A percentile compares a stretch with the other conserved stretches of the same genome.
phyloP scores from a whole-genome alignment of 192 early-diverging fungal genomes.

The Neocallimastix lanati region DNA sequence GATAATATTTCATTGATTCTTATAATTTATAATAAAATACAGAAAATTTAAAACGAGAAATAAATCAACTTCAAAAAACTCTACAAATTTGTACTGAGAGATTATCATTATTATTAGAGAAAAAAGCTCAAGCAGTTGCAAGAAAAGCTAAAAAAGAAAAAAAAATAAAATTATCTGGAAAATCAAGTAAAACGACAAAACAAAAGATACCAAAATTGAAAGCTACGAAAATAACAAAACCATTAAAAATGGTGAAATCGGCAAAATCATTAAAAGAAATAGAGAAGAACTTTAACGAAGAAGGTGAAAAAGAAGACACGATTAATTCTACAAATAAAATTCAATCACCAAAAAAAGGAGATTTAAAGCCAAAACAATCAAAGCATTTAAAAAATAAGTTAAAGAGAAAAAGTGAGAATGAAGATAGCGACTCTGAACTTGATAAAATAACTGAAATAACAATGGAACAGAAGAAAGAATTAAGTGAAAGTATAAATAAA shows the following conservation, averaged over 20 bases:
- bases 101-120: neutral
- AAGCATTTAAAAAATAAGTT: neutral
- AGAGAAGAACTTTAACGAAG: neutral
- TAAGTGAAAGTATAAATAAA: constrained; percentile 47
- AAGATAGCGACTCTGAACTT: neutral
- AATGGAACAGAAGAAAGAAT: constrained; percentile 66
- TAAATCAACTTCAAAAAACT: neutral
- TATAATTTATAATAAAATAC: too few species aligned
- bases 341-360: neutral
- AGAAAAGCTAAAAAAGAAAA: neutral
- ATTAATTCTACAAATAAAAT: neutral
- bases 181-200: neutral
- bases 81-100: neutral
- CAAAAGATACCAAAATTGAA: neutral
- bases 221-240: neutral
- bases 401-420: neutral
- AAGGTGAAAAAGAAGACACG: neutral
- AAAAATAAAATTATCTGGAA: neutral
- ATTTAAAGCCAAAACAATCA: neutral
- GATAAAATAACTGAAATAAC: neutral
- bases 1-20: too few species aligned
- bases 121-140: neutral
- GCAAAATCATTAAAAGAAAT: neutral
- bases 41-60: neutral
- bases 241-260: neutral